A percentile compares a stretch with the other conserved stretches of the same genome.
Evolutionary conservation across 192 early-diverging fungal species (phyloP).

Genomic region (Piromyces finnis): DNA sequence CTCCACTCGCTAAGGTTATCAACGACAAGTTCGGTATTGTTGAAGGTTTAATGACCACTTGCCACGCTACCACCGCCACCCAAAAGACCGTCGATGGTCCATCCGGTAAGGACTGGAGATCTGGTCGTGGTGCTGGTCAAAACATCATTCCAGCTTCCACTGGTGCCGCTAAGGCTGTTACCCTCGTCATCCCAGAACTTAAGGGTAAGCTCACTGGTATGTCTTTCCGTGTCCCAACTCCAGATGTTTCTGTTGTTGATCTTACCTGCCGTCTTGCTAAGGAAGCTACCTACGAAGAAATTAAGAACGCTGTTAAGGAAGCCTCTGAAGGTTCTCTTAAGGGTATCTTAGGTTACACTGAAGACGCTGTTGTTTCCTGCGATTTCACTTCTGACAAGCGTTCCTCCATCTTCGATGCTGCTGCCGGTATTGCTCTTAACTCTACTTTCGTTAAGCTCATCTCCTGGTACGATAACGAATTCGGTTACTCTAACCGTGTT

Average conservation of each 20-base stretch:
- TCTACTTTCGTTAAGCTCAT: constrained; percentile 92
- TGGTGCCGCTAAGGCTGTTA: constrained; percentile 97
- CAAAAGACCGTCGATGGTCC: constrained; percentile 99
- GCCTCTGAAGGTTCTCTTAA: constrained; percentile 49
- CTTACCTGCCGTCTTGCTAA: constrained; percentile 82
- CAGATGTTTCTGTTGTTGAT: constrained; percentile 92
- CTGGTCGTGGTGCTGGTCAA: constrained; percentile 83
- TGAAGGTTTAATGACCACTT: constrained; percentile 97
- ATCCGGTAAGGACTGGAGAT: constrained; percentile 84
- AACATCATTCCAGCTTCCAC: constrained; percentile 98
- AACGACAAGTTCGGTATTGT: constrained; percentile 89
- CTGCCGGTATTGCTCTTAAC: constrained; percentile 86
- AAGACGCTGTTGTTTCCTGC: constrained; percentile 85
- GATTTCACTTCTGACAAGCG: constrained; percentile 85
- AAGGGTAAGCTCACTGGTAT: constrained; percentile 96
- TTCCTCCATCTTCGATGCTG: constrained; percentile 88
- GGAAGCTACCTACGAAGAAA: constrained; percentile 76
- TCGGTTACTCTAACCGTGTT: background rate
- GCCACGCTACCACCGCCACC: constrained; percentile 95
- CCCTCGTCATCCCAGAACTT: constrained; percentile 83
- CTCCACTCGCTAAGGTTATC: constrained; percentile 82
- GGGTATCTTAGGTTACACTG: constrained; percentile 82
- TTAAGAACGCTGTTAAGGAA: constrained; percentile 74
- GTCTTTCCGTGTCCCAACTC: constrained; percentile 92
- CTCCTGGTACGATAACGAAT: constrained; percentile 60